A percentile compares a stretch with the other conserved stretches of the same genome.
phyloP scores from a whole-genome alignment of 495 filamentous ascomycete genomes.

The Diplogelasinospora grovesii region DNA sequence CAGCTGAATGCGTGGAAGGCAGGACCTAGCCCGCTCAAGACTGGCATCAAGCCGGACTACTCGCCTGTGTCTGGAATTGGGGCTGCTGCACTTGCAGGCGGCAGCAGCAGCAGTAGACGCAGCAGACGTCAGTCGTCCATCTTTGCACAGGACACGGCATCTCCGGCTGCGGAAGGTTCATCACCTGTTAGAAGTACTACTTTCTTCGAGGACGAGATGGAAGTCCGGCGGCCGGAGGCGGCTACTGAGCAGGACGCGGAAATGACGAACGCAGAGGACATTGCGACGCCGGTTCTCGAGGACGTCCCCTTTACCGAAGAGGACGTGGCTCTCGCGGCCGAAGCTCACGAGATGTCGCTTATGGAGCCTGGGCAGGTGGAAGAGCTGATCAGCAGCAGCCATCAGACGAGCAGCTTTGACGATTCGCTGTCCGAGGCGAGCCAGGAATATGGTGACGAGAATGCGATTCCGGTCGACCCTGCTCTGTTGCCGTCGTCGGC shows the following conservation, averaged over 20 bases:
- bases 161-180: conserved; percentile 10
- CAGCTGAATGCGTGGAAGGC: conserved; percentile 57
- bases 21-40: conserved; percentile 35
- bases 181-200: conserved; percentile 34
- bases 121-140: conserved; percentile 3
- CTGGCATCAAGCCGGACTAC: conserved; percentile 14
- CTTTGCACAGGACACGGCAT: conserved; percentile 10
- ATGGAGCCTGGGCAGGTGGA: conserved; percentile 33
- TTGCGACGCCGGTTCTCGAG: conserved; percentile 27
- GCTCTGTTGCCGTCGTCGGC: conserved; percentile 22
- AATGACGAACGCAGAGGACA: conserved; percentile 10
- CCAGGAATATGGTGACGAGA: conserved; percentile 59
- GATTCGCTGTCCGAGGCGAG: conserved; percentile 50
- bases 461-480: conserved; percentile 49
- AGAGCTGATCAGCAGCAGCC: conserved; percentile 9
- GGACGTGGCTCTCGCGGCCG: conserved; percentile 40
- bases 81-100: not conserved
- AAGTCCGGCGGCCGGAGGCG: conserved; percentile 26
- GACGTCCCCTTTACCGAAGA: conserved; percentile 35
- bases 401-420: conserved; percentile 18
- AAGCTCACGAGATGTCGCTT: conserved; percentile 49
- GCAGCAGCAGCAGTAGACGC: not conserved
- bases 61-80: not conserved
- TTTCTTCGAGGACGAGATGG: conserved; percentile 56
- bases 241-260: conserved; percentile 29